Evolutionary conservation across 1,139 yeast species (phyloP), one percentile per base, ranked within the genome.

Genomic region (Neolecta irregularis): DNA sequence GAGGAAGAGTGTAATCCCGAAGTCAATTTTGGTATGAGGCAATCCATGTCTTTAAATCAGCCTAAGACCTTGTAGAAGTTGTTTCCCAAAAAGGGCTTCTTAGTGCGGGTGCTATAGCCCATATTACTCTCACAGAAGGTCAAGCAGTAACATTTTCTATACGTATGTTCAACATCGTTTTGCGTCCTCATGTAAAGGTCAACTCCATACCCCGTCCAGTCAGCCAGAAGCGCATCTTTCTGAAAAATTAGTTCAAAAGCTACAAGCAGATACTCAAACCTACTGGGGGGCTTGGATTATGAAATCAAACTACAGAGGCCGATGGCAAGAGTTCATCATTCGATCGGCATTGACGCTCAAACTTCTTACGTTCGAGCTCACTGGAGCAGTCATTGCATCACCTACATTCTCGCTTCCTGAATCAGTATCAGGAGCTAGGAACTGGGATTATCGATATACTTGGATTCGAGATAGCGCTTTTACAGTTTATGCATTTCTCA

Each of bases 381-480:
- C 34, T 5, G 34, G 34, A 6, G 34, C 34, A 3, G 26, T 32
- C 18, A 15, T 32, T 6, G 34, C 34, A 5, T 19, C 28, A 19
- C 34, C 34, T 1, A 26, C 34, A 6, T 32, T 32, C 24, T 32
- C 34, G 5, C 24, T 32, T 9, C 34, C 34, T n/a, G 34, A 32
- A 32, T 28, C 15, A 11, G 23, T 32, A 8, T 28, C 30, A 6
- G 34, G 34, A 18, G 26, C 15, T 5, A 16, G 34, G 11, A 32
- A 32, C 17, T 32, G 34, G 34, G 34, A 32, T 21, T 32, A 32
- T 22, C 34, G 34, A 9, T 32, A 22, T 23, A 23, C 26, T n/a
- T 32, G 34, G 34, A 32, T 32, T 22, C 34, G 34, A 4, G 34
- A 32, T 16, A 24, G 30, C 16, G 25, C 34, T 12, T 32, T 32